phyloP scores from a whole-genome alignment of 176 grass and related monocot genomes.

The Urochloa ruziziensis region DNA sequence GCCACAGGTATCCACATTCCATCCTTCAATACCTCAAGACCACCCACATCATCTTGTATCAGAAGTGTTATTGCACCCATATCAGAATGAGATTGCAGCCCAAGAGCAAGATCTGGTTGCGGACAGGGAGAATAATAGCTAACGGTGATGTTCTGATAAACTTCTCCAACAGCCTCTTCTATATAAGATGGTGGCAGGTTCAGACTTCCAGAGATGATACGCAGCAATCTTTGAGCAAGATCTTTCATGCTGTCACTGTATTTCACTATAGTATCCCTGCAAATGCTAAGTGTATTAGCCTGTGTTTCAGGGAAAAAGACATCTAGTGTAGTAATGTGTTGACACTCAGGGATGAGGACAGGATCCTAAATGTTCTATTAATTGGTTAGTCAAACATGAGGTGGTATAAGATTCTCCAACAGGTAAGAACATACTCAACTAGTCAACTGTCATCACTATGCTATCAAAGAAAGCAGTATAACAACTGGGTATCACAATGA shows the following conservation, averaged over 20 bases:
- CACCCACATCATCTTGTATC: conserved; percentile 97
- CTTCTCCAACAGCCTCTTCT: conserved; percentile 80
- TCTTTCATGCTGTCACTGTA: conserved; percentile 72
- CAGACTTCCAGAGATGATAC: conserved; percentile 66
- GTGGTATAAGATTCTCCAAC: neutral
- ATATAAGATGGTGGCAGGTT: conserved; percentile 65
- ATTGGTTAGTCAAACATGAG: too few species aligned
- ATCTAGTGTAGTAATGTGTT: neutral
- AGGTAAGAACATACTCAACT: neutral
- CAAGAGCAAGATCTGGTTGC: conserved; percentile 88
- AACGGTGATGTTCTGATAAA: conserved; percentile 89
- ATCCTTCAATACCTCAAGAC: conserved; percentile 88
- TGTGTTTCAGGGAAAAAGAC: neutral
- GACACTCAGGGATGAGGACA: neutral
- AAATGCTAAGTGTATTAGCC: neutral
- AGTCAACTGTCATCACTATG: neutral
- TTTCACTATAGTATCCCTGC: conserved; percentile 72
- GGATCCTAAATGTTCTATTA: neutral
- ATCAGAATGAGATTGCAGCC: conserved; percentile 96
- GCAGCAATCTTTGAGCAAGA: conserved; percentile 70
- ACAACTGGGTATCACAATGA: neutral
- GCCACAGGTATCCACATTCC: conserved; percentile 67
- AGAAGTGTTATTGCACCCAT: conserved; percentile 88
- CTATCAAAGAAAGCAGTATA: neutral
- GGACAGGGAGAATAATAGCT: conserved; percentile 98